Conservation (phyloP, 768 basidiomycete genomes). For the Clavaria fumosa region DNA sequence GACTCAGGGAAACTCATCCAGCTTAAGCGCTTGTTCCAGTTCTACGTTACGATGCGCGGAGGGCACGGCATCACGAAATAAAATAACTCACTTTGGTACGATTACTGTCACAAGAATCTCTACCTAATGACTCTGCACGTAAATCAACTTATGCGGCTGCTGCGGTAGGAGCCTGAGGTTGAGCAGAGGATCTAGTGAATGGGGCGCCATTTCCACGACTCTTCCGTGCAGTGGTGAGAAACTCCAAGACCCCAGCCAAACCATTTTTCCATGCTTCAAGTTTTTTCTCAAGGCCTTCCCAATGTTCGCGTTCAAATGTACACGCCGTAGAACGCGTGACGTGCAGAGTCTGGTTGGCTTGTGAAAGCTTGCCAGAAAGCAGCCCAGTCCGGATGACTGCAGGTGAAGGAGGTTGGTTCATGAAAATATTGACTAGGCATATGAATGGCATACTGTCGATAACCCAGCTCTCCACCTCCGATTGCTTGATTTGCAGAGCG, state of each 20-base stretch:
- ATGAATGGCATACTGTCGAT: constrained; percentile 52
- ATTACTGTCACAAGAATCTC: too few relatives aligned
- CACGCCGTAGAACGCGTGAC: constrained; percentile 62
- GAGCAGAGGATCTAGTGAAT: too few relatives aligned
- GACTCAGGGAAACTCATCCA: too few relatives aligned
- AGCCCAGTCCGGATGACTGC: constrained; percentile 71
- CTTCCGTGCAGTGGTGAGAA: constrained; percentile 43
- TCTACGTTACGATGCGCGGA: too few relatives aligned
- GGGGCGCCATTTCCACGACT: too few relatives aligned
- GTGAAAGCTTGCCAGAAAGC: constrained; percentile 70
- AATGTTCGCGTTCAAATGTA: constrained; percentile 63
- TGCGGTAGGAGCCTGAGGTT: too few relatives aligned
- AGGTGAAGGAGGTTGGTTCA: constrained; percentile 4
- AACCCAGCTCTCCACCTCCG: constrained; percentile 72
- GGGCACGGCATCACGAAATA: too few relatives aligned
- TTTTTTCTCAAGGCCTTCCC: constrained; percentile 63
- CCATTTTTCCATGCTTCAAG: constrained; percentile 67
- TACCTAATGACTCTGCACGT: too few relatives aligned
- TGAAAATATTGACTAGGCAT: constrained; percentile 1
- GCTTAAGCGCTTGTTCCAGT: too few relatives aligned
- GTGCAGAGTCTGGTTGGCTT: constrained; percentile 57
- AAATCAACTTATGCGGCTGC: too few relatives aligned
- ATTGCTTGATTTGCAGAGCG: constrained; percentile 43
- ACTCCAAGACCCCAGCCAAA: constrained; percentile 51
- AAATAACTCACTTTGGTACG: too few relatives aligned